Evolutionary conservation across 2,329 filamentous ascomycete species (phyloP), one percentile per base, ranked within the genome.

Genomic region (Phaeosphaeria sp.): DNA sequence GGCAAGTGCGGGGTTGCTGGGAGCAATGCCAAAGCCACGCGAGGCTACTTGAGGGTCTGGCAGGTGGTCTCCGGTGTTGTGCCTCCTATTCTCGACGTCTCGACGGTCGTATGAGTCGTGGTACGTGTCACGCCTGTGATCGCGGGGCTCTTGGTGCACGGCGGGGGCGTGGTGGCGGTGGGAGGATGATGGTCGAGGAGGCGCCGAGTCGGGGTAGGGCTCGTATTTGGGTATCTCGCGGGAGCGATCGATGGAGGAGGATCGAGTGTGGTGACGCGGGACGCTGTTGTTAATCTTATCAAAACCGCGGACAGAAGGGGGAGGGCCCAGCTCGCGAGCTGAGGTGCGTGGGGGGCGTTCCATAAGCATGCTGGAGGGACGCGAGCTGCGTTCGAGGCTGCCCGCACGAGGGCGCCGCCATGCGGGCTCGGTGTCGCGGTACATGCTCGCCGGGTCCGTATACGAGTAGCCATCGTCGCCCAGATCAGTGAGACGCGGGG

Each of bases 251-350:
- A 71, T 72, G 2, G 76, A 77, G 11, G 65, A 68, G 9, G 74
- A 68, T 21, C 75, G 59, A 22, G 42, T 65, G 39, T 67, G 67
- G 13, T 65, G 59, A 13, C 73, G 63, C 13, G 60, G 58, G 22
- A 72, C 53, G 50, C 57, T 63, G 39, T 53, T 63, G 64, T 85
- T 85, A 61, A 91, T 85, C 76, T 87, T 90, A 66, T 92, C 90
- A 62, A 92, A 87, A 0, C 88, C 90, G 65, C 89, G 82, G 2
- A 87, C 91, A 5, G 88, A 86, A 4, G 89, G 89, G 9, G 91
- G 90, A 2, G 89, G 90, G 17, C 74, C 74, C 2, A 75, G 68
- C 48, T 77, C 76, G 33, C 75, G 71, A 18, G 66, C 59, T n/a
- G 74, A 79, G 47, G 47, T 76, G 65, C 73, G 78, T 18, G 66